Evolutionary conservation across 371 early-diverging fungal species (phyloP).

Genomic region (Syncephalastrum monosporum): DNA sequence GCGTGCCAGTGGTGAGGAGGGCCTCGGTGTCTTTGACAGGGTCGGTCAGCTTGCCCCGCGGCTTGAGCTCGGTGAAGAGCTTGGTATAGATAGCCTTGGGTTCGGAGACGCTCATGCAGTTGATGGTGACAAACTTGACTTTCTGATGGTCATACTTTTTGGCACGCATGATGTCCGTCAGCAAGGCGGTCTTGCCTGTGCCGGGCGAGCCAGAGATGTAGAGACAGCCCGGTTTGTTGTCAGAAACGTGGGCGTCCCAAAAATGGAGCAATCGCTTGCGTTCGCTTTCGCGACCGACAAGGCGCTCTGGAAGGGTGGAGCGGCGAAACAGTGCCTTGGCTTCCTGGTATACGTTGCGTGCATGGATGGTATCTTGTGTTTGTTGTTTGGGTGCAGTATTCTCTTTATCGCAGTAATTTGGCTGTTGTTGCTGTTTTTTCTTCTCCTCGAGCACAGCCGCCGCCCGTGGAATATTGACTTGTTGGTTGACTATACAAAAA

Average conservation of each 20-base stretch:
- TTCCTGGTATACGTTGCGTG: constrained; percentile 8
- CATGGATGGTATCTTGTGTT: constrained; percentile 1
- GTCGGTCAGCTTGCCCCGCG: constrained; percentile 18
- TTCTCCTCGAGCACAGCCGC: constrained; percentile 1
- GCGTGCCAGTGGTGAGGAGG: constrained; percentile 35
- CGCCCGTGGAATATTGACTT: too few relatives aligned
- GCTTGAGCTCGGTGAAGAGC: constrained; percentile 54
- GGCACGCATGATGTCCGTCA: constrained; percentile 58
- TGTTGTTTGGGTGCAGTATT: not conserved
- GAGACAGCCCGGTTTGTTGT: constrained; percentile 59
- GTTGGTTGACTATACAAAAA: too few relatives aligned
- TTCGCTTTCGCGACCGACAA: constrained; percentile 78
- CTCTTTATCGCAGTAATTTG: constrained; percentile 3
- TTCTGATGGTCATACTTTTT: constrained; percentile 9
- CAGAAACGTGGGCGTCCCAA: constrained; percentile 40
- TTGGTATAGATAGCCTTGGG: constrained; percentile 69
- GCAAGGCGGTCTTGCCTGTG: constrained; percentile 92
- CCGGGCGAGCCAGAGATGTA: constrained; percentile 94
- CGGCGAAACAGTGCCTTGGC: constrained; percentile 33
- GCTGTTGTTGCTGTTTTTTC: constrained; percentile 2
- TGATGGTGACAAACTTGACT: constrained; percentile 62
- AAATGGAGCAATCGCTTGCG: constrained; percentile 59
- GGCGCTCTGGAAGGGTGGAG: constrained; percentile 58
- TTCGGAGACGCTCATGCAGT: constrained; percentile 83
- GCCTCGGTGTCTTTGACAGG: constrained; percentile 35